Conservation (phyloP, 164 flowering plant species). For the Kingdonia uniflora region DNA sequence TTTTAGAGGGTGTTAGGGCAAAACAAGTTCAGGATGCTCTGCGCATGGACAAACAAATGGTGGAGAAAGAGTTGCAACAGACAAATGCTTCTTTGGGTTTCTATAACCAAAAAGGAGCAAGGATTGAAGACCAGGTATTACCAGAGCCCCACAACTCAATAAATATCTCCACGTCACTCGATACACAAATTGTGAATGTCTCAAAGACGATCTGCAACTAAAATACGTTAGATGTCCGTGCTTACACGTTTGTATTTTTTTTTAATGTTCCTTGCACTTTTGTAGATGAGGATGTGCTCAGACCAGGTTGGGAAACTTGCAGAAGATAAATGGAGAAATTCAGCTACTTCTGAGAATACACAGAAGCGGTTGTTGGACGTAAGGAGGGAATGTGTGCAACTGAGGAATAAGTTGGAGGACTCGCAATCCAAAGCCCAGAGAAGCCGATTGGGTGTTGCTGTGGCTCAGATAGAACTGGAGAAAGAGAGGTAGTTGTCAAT, state of each 20-base stretch:
- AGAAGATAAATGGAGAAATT: conserved; percentile 51
- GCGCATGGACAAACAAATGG: conserved; percentile 36
- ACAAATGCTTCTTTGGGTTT: conserved; percentile 42
- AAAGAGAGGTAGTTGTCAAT: conserved; percentile 50
- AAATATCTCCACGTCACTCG: no score
- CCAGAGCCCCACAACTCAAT: not conserved
- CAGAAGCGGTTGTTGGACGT: conserved; percentile 52
- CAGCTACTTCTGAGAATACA: conserved; percentile 35
- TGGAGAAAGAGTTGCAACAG: conserved; percentile 54
- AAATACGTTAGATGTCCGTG: no score
- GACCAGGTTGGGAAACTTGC: conserved; percentile 62
- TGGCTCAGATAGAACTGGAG: conserved; percentile 60
- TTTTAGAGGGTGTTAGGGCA: conserved; percentile 63
- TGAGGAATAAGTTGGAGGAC: conserved; percentile 41
- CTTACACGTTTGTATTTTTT: no score
- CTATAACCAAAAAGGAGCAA: conserved; percentile 38
- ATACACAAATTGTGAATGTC: no score
- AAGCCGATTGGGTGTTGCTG: conserved; percentile 36
- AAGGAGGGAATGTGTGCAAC: conserved; percentile 40
- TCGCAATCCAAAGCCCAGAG: conserved; percentile 43
- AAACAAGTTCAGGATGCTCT: conserved; percentile 53
- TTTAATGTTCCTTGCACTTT: conserved; percentile 8
- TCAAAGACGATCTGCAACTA: no score
- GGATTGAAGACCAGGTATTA: conserved; percentile 79
- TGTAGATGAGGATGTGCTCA: conserved; percentile 54